A percentile compares a stretch with the other conserved stretches of the same genome.
Evolutionary conservation across 2,329 filamentous ascomycete species (phyloP).

Genomic region (Aspergillus chevalieri): DNA sequence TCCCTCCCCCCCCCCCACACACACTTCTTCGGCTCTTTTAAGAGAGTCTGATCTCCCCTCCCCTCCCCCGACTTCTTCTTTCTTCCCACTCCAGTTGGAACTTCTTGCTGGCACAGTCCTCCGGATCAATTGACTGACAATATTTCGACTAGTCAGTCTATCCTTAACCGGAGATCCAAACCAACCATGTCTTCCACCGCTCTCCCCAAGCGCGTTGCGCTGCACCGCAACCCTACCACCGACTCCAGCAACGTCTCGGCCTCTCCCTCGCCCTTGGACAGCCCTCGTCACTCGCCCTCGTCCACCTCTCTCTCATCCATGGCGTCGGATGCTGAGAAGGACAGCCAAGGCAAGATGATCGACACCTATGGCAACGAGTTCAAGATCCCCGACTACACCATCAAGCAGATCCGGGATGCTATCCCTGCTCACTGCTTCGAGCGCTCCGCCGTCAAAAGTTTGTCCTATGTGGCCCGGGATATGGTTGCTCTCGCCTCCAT

Average conservation of each 20-base stretch:
- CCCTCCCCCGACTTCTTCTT: slow-evolving; percentile 1
- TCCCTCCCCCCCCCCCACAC: slow-evolving; percentile 1
- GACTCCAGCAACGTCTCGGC: slow-evolving; percentile 51
- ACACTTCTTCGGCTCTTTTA: background rate
- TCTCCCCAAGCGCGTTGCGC: slow-evolving; percentile 41
- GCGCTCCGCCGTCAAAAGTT: slow-evolving; percentile 68
- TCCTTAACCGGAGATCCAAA: background rate
- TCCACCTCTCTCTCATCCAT: slow-evolving; percentile 90
- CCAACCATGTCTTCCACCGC: slow-evolving; percentile 47
- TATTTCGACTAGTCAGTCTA: background rate
- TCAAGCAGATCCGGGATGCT: slow-evolving; percentile 94
- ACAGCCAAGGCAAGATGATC: slow-evolving; percentile 53
- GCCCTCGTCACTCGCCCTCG: slow-evolving; percentile 62
- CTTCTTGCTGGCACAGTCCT: background rate
- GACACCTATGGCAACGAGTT: slow-evolving; percentile 96
- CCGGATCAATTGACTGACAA: background rate
- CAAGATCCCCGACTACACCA: slow-evolving; percentile 87
- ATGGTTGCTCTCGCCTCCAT: slow-evolving; percentile 63
- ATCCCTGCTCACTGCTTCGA: slow-evolving; percentile 97
- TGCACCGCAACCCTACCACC: slow-evolving; percentile 48
- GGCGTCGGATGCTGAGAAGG: slow-evolving; percentile 58
- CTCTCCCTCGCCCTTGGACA: slow-evolving; percentile 56
- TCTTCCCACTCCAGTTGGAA: slow-evolving; percentile 1
- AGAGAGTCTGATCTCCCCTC: background rate
- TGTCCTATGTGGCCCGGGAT: slow-evolving; percentile 82